Conservation (phyloP, 108 stramenopile species). For the Nitzschia sp. region DNA sequence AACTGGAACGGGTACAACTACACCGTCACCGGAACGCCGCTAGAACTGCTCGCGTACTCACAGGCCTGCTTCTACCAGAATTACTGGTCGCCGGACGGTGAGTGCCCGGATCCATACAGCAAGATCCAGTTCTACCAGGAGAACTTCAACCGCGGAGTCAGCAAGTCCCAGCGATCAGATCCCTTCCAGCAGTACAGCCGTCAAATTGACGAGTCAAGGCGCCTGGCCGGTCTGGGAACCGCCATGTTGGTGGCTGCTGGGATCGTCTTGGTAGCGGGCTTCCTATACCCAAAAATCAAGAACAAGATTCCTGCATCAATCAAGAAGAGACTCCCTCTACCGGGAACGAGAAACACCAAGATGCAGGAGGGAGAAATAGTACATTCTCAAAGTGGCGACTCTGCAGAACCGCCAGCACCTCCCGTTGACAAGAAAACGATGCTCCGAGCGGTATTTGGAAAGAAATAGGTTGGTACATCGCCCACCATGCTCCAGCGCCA, state of each 20-base stretch:
- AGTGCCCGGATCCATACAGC: constrained; percentile 60
- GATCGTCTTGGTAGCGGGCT: constrained; percentile 2
- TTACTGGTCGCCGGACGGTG: constrained; percentile 37
- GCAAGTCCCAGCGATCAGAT: constrained; percentile 11
- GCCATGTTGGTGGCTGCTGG: constrained; percentile 13
- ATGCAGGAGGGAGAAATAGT: not conserved
- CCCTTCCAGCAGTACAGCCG: constrained; percentile 9
- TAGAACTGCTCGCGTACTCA: constrained; percentile 22
- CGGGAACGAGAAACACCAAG: too few relatives aligned
- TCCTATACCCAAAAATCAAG: not conserved
- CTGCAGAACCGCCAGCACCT: not conserved
- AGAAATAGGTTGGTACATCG: not conserved
- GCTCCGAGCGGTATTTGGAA: not conserved
- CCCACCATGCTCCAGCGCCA: too few relatives aligned
- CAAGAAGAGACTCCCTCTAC: too few relatives aligned
- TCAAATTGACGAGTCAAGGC: not conserved
- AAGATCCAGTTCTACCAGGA: constrained; percentile 33
- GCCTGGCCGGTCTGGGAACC: not conserved
- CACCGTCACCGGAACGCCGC: constrained; percentile 19
- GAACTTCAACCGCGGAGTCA: constrained; percentile 36
- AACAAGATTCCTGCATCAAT: not conserved
- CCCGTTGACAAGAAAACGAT: not conserved
- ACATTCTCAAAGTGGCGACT: not conserved
- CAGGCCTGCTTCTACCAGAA: constrained; percentile 45
- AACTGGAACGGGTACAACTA: constrained; percentile 25